Conservation (phyloP, 2,329 filamentous ascomycete species). For the Claviceps monticola region DNA sequence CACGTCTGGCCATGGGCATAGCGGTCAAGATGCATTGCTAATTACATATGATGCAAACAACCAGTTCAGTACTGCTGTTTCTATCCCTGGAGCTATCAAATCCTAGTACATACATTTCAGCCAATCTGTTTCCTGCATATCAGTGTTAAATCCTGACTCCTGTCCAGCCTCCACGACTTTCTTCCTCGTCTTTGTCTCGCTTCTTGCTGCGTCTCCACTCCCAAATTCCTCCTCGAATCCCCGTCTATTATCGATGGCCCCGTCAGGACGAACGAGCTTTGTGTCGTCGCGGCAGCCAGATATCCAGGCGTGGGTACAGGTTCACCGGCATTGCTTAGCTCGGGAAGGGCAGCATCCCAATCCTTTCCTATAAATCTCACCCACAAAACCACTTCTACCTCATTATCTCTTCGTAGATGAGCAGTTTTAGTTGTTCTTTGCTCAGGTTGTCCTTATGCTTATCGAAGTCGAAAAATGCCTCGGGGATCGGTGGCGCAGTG, state of each 20-base stretch:
- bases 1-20: not conserved
- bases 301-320: not conserved
- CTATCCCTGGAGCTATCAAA: not conserved
- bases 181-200: not conserved
- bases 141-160: not conserved
- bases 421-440: conserved; percentile 93
- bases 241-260: not conserved
- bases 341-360: not conserved
- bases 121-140: conserved; percentile 1
- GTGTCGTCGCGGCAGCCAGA: not conserved
- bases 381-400: conserved; percentile 23
- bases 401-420: conserved; percentile 97
- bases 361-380: not conserved
- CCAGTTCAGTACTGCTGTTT: not conserved
- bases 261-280: not conserved
- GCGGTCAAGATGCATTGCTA: not conserved
- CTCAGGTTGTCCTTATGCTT: conserved; percentile 98
- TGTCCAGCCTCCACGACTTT: not conserved
- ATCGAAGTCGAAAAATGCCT: conserved; percentile 99
- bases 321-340: not conserved
- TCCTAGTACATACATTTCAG: not conserved
- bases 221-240: too few relatives aligned
- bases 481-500: conserved; percentile 87
- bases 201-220: not conserved
- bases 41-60: not conserved